Conservation (phyloP, 257 asterid genomes). For the Salvia hispanica region DNA sequence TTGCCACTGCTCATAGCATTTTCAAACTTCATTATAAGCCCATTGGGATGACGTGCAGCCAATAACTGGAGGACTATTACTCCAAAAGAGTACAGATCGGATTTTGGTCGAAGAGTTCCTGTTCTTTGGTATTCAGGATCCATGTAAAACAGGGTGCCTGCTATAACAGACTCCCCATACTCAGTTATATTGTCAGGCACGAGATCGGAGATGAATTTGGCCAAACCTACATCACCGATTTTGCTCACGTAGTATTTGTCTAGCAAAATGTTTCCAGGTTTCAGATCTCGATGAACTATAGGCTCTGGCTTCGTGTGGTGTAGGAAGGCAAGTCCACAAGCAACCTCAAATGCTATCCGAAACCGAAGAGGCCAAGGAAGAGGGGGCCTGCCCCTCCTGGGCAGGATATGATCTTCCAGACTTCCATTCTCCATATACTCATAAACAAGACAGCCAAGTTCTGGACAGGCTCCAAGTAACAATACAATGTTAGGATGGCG, state of each 20-base stretch:
- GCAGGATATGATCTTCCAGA: conserved; percentile 63
- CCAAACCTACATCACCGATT: conserved; percentile 89
- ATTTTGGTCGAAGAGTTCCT: conserved; percentile 85
- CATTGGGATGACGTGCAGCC: conserved; percentile 62
- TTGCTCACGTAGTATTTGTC: conserved; percentile 67
- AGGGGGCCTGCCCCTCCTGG: conserved; percentile 42
- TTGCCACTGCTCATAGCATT: conserved; percentile 51
- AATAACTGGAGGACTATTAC: conserved; percentile 72
- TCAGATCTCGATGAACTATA: conserved; percentile 81
- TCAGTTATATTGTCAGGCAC: conserved; percentile 81
- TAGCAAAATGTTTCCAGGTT: conserved; percentile 84
- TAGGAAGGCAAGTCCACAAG: conserved; percentile 85
- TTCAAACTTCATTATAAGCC: conserved; percentile 68
- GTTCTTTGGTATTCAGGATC: conserved; percentile 94
- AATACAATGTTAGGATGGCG: conserved; percentile 78
- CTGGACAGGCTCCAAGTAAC: conserved; percentile 92
- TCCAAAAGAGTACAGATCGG: conserved; percentile 88
- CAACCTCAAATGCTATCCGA: conserved; percentile 77
- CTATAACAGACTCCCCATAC: conserved; percentile 67
- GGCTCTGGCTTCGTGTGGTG: conserved; percentile 84
- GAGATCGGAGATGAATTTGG: conserved; percentile 60
- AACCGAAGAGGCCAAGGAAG: conserved; percentile 80
- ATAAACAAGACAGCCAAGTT: conserved; percentile 68
- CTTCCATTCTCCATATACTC: conserved; percentile 89
- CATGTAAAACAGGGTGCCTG: conserved; percentile 82